These are phyloP conservation scores for Syncephalastrum contaminatum DNA, from an alignment of 371 early-diverging fungal genomes.

Conservation along the genomic window DNA sequence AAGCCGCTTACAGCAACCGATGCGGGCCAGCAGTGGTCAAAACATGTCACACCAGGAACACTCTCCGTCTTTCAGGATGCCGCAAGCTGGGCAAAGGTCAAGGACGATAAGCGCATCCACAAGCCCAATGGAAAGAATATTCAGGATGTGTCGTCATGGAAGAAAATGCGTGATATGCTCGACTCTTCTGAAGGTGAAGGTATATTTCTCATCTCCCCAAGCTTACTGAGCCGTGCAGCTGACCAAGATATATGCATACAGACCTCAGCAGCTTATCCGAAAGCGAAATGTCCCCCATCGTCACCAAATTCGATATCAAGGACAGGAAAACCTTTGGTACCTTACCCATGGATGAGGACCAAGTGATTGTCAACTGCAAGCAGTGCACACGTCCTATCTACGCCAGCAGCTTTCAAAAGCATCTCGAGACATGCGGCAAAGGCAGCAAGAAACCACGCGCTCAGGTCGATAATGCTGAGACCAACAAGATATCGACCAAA, in stretches of 20 bases:
- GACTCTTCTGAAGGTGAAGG: conserved; percentile 18
- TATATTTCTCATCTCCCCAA: background rate
- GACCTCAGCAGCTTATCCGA: conserved; percentile 18
- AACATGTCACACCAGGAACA: conserved; percentile 43
- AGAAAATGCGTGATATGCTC: conserved; percentile 9
- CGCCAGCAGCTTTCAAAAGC: conserved; percentile 37
- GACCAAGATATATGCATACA: conserved; percentile 3
- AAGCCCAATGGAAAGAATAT: too few species aligned
- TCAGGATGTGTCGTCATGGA: conserved; percentile 11
- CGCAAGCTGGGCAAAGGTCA: conserved; percentile 27
- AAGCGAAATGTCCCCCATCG: conserved; percentile 22
- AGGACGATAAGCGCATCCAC: too few species aligned
- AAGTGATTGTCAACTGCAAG: conserved; percentile 39
- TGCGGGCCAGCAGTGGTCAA: conserved; percentile 29
- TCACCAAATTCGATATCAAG: conserved; percentile 24
- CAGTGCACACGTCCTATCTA: conserved; percentile 37
- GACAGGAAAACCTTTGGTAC: conserved; percentile 41
- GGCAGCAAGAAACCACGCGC: conserved; percentile 14
- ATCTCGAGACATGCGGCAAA: conserved; percentile 18
- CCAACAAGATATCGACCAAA: conserved; percentile 14
- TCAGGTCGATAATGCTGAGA: conserved; percentile 9
- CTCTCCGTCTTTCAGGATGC: conserved; percentile 45
- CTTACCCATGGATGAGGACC: conserved; percentile 48
- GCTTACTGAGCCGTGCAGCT: background rate
- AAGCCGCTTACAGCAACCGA: conserved; percentile 31